Evolutionary conservation across 495 filamentous ascomycete species (phyloP), one percentile per base, ranked within the genome.

Genomic region (Penicillium steckii): DNA sequence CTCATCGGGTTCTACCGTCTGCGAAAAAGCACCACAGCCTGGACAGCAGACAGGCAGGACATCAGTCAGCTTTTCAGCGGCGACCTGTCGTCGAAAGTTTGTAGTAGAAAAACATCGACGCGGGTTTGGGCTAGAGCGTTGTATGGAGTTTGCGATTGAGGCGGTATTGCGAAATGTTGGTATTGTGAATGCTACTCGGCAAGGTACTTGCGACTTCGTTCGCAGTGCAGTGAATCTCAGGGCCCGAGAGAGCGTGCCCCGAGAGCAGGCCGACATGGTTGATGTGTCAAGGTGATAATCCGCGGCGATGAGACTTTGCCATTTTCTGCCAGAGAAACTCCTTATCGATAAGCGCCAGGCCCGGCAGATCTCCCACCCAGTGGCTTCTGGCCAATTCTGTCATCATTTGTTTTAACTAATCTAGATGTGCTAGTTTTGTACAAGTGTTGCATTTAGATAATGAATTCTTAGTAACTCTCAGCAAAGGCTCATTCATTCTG

Each of bases 1-100:
- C 57, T 86, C 78, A 27, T 81, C 65, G n/a, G 85, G 77, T 19
- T 84, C 77, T 2, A 83, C 56, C 0, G 79, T 87, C 61, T 97
- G 94, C 43, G 86, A 80, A 50, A 86, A 80, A 25, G 93, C 95
- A 41, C 94, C 94, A 66, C 94, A 99, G 47, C 94, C 94, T 18
- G 88, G 83, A 64, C 94, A 99, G 58, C 65, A 76, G 4, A 70
- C 9, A 2, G 75, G 73, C 6, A 76, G 50, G 15, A 55, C 19
- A 30, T 66, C 52, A 5, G 55, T 48, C 1, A 60, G 4, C 1
- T 48, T 25, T 3, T 62, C 52, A 8, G 48, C 6, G 13, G 41
- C 1, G 9, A 51, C 19, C 13, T 44, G 22, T 22, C 8, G 32
- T 23, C 25, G 25, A 3, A 52, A 33, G 6, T 15, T 23, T 12